These are phyloP conservation scores for Saccharomycopsis sp. DNA, from an alignment of 805 yeast species.

Conservation along the genomic window DNA sequence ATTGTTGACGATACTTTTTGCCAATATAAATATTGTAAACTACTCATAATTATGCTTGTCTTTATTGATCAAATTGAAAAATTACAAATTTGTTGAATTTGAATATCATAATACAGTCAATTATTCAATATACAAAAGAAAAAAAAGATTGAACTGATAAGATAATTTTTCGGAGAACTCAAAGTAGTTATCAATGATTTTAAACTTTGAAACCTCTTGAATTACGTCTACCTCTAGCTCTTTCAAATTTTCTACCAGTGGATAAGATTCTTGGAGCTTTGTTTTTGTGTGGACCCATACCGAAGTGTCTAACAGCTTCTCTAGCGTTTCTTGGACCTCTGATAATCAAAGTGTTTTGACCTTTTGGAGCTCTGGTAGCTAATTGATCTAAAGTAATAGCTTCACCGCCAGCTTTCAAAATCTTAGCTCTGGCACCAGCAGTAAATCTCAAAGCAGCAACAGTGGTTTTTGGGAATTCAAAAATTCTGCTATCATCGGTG, in stretches of 20 bases:
- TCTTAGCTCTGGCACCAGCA: conserved; percentile 97
- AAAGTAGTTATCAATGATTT: too few species aligned
- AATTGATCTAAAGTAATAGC: conserved; percentile 98
- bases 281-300: conserved; percentile 99
- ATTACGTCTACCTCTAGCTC: conserved; percentile 99
- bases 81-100: too few species aligned
- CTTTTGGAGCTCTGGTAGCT: conserved; percentile 98
- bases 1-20: too few species aligned
- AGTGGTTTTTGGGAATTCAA: conserved; percentile 91
- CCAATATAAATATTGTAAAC: too few species aligned
- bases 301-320: conserved; percentile 99
- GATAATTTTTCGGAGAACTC: too few species aligned
- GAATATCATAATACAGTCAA: too few species aligned
- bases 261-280: conserved; percentile 98
- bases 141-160: too few species aligned
- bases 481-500: conserved; percentile 94
- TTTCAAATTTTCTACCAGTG: conserved; percentile 99
- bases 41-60: too few species aligned
- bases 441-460: conserved; percentile 99
- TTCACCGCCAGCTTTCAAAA: conserved; percentile 98
- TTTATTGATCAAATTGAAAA: too few species aligned
- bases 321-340: conserved; percentile 99
- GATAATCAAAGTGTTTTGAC: conserved; percentile 94
- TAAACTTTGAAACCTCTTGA: conserved; percentile 99
- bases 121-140: too few species aligned